Percentiles rank a stretch among this genome's conserved stretches.
Conservation (phyloP, 768 basidiomycete species). For the Pulveroboletus sp. region DNA sequence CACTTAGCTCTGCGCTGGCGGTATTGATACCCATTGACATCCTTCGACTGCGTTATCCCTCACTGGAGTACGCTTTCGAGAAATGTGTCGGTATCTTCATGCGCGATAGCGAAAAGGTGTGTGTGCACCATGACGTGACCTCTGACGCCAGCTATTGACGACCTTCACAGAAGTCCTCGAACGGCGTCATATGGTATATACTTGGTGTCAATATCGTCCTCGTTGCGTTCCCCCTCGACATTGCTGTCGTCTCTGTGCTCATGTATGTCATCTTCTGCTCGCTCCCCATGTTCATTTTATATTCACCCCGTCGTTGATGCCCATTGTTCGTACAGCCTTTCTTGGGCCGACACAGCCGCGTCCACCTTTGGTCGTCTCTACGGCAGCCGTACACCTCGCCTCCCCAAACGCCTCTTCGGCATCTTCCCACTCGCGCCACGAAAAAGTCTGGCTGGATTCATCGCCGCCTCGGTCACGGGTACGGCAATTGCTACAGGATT, state of each 20-base stretch:
- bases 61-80: conserved; percentile 71
- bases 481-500: conserved; percentile 61
- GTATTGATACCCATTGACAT: conserved; percentile 71
- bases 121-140: background rate
- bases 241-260: conserved; percentile 85
- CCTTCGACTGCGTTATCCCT: conserved; percentile 59
- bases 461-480: conserved; percentile 73
- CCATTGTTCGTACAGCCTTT: conserved; percentile 50
- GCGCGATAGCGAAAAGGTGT: conserved; percentile 82
- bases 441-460: conserved; percentile 82
- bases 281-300: background rate
- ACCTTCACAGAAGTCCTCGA: conserved; percentile 47
- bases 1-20: conserved; percentile 61
- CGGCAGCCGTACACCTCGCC: conserved; percentile 60
- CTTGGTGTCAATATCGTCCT: conserved; percentile 79
- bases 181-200: conserved; percentile 89
- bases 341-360: conserved; percentile 94
- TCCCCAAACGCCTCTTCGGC: conserved; percentile 46
- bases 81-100: conserved; percentile 73
- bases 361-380: conserved; percentile 88
- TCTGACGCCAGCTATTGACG: background rate
- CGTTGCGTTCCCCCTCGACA: conserved; percentile 71
- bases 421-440: conserved; percentile 68
- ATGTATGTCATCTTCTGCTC: conserved; percentile 52
- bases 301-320: background rate